Evolutionary conservation across 108 stramenopile genomes (phyloP), one percentile per base, ranked within the genome.

Genomic region (Chaetoceros muelleri): DNA sequence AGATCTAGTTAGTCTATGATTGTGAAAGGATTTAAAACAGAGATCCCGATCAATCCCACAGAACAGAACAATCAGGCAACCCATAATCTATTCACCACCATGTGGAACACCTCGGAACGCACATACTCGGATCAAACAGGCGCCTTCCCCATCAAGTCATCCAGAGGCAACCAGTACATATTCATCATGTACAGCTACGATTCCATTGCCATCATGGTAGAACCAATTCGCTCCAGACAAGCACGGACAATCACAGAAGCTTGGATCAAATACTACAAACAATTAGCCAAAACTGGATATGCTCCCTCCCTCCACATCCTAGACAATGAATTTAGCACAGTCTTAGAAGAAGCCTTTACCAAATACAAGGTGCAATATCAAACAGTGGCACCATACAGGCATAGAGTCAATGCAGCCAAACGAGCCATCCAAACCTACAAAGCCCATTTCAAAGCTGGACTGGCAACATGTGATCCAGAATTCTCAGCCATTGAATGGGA

Each of bases 41-140:
- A 40, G 34, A 40, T 40, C 13, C 8, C 34, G 5, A 10, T 5
- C 34, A 40, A 40, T 40, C 34, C 34, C 5, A 40, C 5, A 40
- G 5, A 40, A 76, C 70, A 18, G 80, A 67, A 69, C 75, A 81
- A n/a, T 66, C 64, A 2, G 75, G 46, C 26, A 78, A 30, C 7
- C 73, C 51, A 19, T 56, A 66, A 61, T 66, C 74, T 73, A 81
- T 44, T 46, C 52, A 24, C 28, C 57, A 10, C 34, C 34, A 40
- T 13, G 13, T 10, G 5, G 8, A 13, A 40, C 13, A 40, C 5
- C 5, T 40, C 34, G 13, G 8, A 40, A 40, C 5, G 8, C 5
- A n/a, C 48, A 7, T 49, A 23, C n/a, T 7, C 13, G 3, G 48
- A 49, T 24, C 48, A 16, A 44, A 69, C 73, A 1, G 78, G 78